Percentiles rank a stretch among this genome's conserved stretches.
These are phyloP conservation scores for Hymenoscyphus infarciens DNA, from an alignment of 2,329 filamentous ascomycete genomes.

Conservation along the genomic window DNA sequence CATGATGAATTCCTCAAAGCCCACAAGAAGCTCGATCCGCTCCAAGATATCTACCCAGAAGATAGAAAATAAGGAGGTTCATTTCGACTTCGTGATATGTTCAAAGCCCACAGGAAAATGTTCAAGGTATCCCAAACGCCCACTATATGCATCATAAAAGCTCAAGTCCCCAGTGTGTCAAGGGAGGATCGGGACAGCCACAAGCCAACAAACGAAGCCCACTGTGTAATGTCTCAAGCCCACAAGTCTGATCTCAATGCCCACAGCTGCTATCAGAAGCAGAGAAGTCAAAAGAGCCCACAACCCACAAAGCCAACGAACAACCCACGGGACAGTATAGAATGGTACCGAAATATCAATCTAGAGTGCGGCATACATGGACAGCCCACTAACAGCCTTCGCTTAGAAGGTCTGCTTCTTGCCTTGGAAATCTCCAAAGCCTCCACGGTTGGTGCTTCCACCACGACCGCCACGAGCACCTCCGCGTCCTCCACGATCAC, in stretches of 20 bases:
- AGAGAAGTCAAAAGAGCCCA: conserved; percentile 37
- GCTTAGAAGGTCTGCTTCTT: conserved; percentile 46
- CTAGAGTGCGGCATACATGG: conserved; percentile 29
- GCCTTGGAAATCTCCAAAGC: conserved; percentile 57
- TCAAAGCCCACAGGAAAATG: conserved; percentile 32
- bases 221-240: conserved; percentile 32
- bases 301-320: conserved; percentile 37
- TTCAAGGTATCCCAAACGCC: conserved; percentile 31
- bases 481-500: conserved; percentile 42
- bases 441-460: conserved; percentile 47
- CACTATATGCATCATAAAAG: conserved; percentile 31
- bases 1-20: conserved; percentile 26
- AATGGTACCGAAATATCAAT: conserved; percentile 19
- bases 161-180: conserved; percentile 13
- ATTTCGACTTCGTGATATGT: conserved; percentile 34
- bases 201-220: conserved; percentile 33
- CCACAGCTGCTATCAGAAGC: conserved; percentile 35
- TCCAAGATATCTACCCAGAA: conserved; percentile 26
- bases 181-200: conserved; percentile 29
- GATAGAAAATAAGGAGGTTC: conserved; percentile 32
- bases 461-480: conserved; percentile 38
- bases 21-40: conserved; percentile 35
- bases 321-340: conserved; percentile 32
- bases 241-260: conserved; percentile 37
- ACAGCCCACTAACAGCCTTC: conserved; percentile 18